Evolutionary conservation across 2,329 filamentous ascomycete genomes (phyloP).

Genomic region (Clarireedia homoeocarpa): DNA sequence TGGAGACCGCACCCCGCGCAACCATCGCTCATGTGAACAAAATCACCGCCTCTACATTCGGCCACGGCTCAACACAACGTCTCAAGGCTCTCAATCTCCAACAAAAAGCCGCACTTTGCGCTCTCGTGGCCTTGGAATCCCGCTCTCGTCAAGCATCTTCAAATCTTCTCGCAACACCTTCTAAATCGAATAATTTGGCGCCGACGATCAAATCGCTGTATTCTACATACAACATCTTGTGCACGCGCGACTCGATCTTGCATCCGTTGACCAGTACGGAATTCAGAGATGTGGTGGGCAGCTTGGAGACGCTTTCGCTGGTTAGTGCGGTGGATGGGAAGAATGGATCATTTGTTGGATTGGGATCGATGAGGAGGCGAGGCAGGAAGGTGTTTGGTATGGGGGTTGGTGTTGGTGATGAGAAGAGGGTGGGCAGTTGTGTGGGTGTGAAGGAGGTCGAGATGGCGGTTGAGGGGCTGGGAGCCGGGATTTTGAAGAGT

Average conservation of each 20-base stretch:
- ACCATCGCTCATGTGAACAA: conserved; percentile 87
- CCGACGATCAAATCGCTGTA: conserved; percentile 81
- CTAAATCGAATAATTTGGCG: conserved; percentile 52
- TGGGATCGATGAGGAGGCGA: conserved; percentile 65
- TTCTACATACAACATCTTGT: conserved; percentile 74
- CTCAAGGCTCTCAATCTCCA: conserved; percentile 87
- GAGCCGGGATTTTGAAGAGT: conserved; percentile 52
- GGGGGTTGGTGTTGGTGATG: conserved; percentile 51
- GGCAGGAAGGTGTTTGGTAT: conserved; percentile 44
- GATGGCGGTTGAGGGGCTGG: conserved; percentile 57
- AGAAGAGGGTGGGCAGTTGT: conserved; percentile 70
- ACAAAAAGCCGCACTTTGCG: conserved; percentile 90
- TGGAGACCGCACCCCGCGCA: conserved; percentile 77
- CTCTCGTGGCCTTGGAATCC: conserved; percentile 79
- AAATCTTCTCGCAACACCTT: conserved; percentile 44
- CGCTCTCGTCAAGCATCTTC: conserved; percentile 50
- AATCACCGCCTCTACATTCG: conserved; percentile 82
- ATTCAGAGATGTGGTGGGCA: conserved; percentile 87
- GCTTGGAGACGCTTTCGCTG: conserved; percentile 79
- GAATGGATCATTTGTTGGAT: conserved; percentile 55
- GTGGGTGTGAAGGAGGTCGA: conserved; percentile 75
- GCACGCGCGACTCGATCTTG: conserved; percentile 78
- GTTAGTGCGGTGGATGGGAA: conserved; percentile 64
- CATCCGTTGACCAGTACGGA: conserved; percentile 86
- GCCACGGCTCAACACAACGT: conserved; percentile 77